A percentile compares a stretch with the other conserved stretches of the same genome.
These are phyloP conservation scores for Alternaria solani DNA, from an alignment of 2,329 filamentous ascomycete genomes.

Conservation along the genomic window DNA sequence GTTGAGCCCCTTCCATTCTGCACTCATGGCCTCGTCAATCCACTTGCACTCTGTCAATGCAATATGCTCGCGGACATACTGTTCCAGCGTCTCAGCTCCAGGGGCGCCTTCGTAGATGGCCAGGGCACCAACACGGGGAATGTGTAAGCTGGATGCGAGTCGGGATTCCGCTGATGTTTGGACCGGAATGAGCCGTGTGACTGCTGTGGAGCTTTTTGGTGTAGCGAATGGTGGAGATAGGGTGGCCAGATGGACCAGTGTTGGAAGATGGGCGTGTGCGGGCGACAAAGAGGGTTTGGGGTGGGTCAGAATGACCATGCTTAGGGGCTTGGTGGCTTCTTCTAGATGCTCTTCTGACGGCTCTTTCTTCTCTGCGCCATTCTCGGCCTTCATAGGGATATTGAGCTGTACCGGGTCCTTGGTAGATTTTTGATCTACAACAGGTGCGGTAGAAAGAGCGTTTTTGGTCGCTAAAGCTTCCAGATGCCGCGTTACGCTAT, in stretches of 20 bases:
- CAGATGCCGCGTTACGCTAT: slow-evolving; percentile 68
- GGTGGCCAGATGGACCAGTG: slow-evolving; percentile 39
- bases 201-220: slow-evolving; percentile 23
- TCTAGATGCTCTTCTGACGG: not conserved
- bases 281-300: slow-evolving; percentile 44
- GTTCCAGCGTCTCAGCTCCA: slow-evolving; percentile 63
- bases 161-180: slow-evolving; percentile 67
- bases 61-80: slow-evolving; percentile 64
- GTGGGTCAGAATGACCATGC: slow-evolving; percentile 45
- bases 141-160: slow-evolving; percentile 64
- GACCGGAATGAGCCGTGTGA: slow-evolving; percentile 68
- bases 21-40: slow-evolving; percentile 58
- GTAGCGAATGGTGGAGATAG: slow-evolving; percentile 7
- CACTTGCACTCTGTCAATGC: slow-evolving; percentile 63
- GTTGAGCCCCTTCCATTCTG: slow-evolving; percentile 57
- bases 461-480: slow-evolving; percentile 53
- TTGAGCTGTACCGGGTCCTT: not conserved
- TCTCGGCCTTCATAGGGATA: not conserved
- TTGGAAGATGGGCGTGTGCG: slow-evolving; percentile 46
- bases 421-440: not conserved
- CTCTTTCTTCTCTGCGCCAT: not conserved
- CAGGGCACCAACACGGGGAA: slow-evolving; percentile 71
- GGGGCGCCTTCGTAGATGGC: slow-evolving; percentile 66
- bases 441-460: slow-evolving; percentile 21
- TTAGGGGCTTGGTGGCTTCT: slow-evolving; percentile 16